A percentile compares a stretch with the other conserved stretches of the same genome.
Conservation (phyloP, 352 stramenopile genomes). For the Plasmopara halstedii region DNA sequence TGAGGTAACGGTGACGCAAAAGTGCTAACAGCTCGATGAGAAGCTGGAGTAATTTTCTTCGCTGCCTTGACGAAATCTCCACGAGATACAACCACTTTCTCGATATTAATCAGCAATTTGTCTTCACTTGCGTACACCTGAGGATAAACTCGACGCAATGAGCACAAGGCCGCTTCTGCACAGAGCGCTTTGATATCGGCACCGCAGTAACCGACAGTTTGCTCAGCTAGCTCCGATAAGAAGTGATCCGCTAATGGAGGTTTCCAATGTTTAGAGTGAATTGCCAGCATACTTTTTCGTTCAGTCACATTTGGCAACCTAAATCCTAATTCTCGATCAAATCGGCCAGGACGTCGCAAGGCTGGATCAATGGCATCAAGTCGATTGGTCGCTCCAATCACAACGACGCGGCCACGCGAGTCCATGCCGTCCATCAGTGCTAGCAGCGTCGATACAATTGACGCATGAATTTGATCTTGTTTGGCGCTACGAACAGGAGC, state of each 20-base stretch:
- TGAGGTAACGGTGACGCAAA: constrained; percentile 69
- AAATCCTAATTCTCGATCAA: constrained; percentile 89
- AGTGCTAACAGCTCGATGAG: constrained; percentile 57
- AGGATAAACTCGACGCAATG: constrained; percentile 77
- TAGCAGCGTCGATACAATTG: constrained; percentile 89
- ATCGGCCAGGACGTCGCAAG: constrained; percentile 89
- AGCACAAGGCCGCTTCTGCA: constrained; percentile 82
- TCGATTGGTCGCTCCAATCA: constrained; percentile 98
- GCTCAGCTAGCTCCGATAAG: constrained; percentile 68
- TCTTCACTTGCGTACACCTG: constrained; percentile 81
- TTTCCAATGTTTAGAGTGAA: constrained; percentile 86
- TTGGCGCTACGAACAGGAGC: constrained; percentile 88
- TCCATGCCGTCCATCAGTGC: constrained; percentile 91
- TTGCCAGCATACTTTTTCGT: constrained; percentile 80
- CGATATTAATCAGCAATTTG: constrained; percentile 69
- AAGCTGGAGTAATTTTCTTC: constrained; percentile 79
- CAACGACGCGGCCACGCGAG: constrained; percentile 86
- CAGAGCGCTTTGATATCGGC: constrained; percentile 90
- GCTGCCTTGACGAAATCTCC: constrained; percentile 64
- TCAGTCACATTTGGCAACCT: constrained; percentile 79
- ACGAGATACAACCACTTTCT: constrained; percentile 63
- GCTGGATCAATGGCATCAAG: constrained; percentile 93
- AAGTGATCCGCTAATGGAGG: constrained; percentile 52
- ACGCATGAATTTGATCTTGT: constrained; percentile 91
- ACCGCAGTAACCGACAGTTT: constrained; percentile 86